Conservation (phyloP, 371 early-diverging fungal genomes). For the Batkoa obscura region DNA sequence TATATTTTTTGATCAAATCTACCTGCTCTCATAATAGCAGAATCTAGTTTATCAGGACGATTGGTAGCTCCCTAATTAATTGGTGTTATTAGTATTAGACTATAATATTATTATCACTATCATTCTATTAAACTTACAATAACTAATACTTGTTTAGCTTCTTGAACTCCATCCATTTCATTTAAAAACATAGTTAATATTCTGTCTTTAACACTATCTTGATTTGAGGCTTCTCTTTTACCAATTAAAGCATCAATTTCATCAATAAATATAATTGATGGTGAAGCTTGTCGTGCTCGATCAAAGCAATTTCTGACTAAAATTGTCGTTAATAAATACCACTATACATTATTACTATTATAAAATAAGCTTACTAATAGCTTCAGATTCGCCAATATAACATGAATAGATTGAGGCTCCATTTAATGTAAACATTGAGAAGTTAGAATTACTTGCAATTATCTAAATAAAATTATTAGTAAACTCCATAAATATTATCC, state of each 20-base stretch:
- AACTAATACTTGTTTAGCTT: conserved; percentile 48
- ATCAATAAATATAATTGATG: conserved; percentile 92
- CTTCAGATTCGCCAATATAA: too few relatives aligned
- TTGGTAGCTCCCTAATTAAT: conserved; percentile 78
- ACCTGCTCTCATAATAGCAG: conserved; percentile 87
- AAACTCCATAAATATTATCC: too few relatives aligned
- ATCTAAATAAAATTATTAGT: conserved; percentile 15
- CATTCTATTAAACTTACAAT: conserved; percentile 22
- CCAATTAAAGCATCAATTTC: conserved; percentile 97
- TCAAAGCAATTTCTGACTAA: conserved; percentile 55
- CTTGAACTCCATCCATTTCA: conserved; percentile 94
- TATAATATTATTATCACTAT: conserved; percentile 4
- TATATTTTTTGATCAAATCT: conserved; percentile 86
- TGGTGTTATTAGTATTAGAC: neutral
- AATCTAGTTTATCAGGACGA: conserved; percentile 89
- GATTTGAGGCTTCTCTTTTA: conserved; percentile 24
- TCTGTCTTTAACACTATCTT: conserved; percentile 71
- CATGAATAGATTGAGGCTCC: too few relatives aligned
- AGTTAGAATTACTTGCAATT: conserved; percentile 37
- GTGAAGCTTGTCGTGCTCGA: conserved; percentile 67
- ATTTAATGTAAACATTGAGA: conserved; percentile 7
- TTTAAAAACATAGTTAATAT: conserved; percentile 78
- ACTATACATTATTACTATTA: too few relatives aligned
- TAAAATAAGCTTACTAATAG: too few relatives aligned
- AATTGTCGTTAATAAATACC: too few relatives aligned